Evolutionary conservation across 2,329 filamentous ascomycete genomes (phyloP), one percentile per base, ranked within the genome.

Genomic region (Lasiodiplodia sp.): DNA sequence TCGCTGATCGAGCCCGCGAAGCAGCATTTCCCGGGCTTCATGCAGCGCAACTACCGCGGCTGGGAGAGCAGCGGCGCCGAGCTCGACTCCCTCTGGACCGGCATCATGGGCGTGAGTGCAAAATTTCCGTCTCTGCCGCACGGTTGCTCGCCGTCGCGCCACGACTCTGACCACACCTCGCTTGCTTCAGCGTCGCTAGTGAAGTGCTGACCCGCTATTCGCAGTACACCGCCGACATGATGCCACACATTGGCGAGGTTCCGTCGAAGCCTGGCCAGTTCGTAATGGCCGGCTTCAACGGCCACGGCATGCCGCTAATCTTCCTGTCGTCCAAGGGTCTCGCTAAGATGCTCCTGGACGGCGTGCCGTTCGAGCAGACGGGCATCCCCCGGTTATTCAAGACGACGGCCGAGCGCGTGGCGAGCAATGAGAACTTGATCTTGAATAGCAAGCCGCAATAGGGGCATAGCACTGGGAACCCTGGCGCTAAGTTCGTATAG

Each of bases 251-350:
- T 1, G 84, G 84, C 0, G 70, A 72, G 0, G 75, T 86, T 0
- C 84, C 84, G 0, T 79, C 74, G 0, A 78, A 77, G 57, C 67
- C 75, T 2, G 78, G 77, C 6, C 79, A 83, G 70, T 83, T 79
- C 57, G 76, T 86, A n/a, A 73, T 83, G 25, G 83, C 81, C 0
- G 85, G 85, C 0, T 86, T 86, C 69, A 82, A 80, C 37, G 85
- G 85, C 0, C 84, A 86, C 67, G 85, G 85, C 0, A 87, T 87
- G 84, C 80, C 83, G 0, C 72, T 82, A 28, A 80, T 85, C 21
- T 81, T 82, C 23, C 74, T 83, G 0, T 73, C 78, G 5, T 79
- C 78, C 7, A 80, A 81, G 69, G 82, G 78, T 0, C 53, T 85
- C 10, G 81, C 78, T 1, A 69, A 74, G 28, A 84, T 86, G 82